These are phyloP conservation scores for Jamesozyma gamospora DNA, from an alignment of 805 yeast genomes.

Conservation along the genomic window DNA sequence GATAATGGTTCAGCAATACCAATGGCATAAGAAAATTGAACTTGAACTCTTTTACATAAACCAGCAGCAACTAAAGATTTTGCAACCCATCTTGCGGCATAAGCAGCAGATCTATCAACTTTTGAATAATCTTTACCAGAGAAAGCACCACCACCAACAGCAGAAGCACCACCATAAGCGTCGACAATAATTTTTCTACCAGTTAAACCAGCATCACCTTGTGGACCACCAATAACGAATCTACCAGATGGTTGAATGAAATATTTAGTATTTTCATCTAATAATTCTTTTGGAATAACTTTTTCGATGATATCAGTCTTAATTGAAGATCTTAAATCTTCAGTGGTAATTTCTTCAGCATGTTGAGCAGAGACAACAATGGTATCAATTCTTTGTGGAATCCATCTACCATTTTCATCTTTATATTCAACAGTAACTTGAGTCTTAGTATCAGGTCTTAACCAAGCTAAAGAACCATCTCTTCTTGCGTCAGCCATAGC, in stretches of 20 bases:
- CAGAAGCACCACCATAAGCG: constrained; percentile 99
- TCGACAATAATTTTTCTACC: constrained; percentile 99
- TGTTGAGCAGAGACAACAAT: constrained; percentile 97
- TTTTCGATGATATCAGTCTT: constrained; percentile 74
- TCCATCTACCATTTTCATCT: constrained; percentile 88
- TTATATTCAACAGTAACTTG: constrained; percentile 97
- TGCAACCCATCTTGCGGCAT: constrained; percentile 99
- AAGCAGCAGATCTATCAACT: constrained; percentile 99
- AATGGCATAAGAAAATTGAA: constrained; percentile 97
- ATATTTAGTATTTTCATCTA: constrained; percentile 91
- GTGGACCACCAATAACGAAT: constrained; percentile 99
- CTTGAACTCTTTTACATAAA: constrained; percentile 92
- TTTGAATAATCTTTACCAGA: constrained; percentile 99
- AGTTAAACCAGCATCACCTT: constrained; percentile 99
- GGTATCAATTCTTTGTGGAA: constrained; percentile 95
- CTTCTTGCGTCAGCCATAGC: constrained; percentile 97
- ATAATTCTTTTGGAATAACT: constrained; percentile 82
- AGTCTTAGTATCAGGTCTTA: constrained; percentile 99
- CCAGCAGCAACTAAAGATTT: constrained; percentile 93
- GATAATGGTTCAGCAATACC: constrained; percentile 99
- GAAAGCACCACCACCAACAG: constrained; percentile 99
- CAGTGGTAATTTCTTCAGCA: constrained; percentile 91
- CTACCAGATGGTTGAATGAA: constrained; percentile 99
- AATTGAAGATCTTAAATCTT: constrained; percentile 74
- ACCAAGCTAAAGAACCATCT: constrained; percentile 88